Evolutionary conservation across 495 filamentous ascomycete species (phyloP).

Genomic region (Hypoxylon subgilvum): DNA sequence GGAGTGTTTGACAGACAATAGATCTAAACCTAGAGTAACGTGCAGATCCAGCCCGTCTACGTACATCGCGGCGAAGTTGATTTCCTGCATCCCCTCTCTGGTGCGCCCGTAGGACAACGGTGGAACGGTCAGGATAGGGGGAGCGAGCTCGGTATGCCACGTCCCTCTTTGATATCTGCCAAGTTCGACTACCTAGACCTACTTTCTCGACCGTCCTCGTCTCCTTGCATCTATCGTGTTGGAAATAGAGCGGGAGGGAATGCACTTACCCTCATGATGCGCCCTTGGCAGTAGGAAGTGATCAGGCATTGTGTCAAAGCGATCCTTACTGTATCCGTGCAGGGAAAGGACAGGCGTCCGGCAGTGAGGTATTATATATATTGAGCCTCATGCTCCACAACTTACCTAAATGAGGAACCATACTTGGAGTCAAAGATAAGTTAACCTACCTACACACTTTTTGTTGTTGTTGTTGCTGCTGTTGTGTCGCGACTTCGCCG

Average conservation of each 20-base stretch:
- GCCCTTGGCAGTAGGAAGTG: too few species aligned
- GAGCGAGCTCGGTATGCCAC: slow-evolving; percentile 15
- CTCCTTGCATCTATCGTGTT: slow-evolving; percentile 18
- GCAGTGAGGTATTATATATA: slow-evolving; percentile 26
- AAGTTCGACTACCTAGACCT: neutral
- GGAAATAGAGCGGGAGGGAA: slow-evolving; percentile 11
- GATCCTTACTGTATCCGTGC: neutral
- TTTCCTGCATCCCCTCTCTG: slow-evolving; percentile 26
- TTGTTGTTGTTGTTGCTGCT: slow-evolving; percentile 7
- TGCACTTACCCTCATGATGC: slow-evolving; percentile 29
- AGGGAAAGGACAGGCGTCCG: neutral
- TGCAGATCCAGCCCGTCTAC: slow-evolving; percentile 33
- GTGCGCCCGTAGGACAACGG: slow-evolving; percentile 21
- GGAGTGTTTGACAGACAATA: slow-evolving; percentile 27
- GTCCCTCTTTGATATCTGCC: neutral
- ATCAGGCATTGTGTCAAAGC: neutral
- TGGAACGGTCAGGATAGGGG: slow-evolving; percentile 15
- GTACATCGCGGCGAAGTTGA: slow-evolving; percentile 34
- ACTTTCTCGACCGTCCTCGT: slow-evolving; percentile 23
- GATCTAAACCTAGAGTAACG: slow-evolving; percentile 16
- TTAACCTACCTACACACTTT: too few species aligned
- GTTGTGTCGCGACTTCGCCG: slow-evolving; percentile 7
- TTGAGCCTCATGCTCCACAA: slow-evolving; percentile 26
- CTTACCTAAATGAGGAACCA: neutral
- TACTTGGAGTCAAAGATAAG: too few species aligned